Evolutionary conservation across 2,329 filamentous ascomycete genomes (phyloP).

Genomic region (Curvularia sp.): DNA sequence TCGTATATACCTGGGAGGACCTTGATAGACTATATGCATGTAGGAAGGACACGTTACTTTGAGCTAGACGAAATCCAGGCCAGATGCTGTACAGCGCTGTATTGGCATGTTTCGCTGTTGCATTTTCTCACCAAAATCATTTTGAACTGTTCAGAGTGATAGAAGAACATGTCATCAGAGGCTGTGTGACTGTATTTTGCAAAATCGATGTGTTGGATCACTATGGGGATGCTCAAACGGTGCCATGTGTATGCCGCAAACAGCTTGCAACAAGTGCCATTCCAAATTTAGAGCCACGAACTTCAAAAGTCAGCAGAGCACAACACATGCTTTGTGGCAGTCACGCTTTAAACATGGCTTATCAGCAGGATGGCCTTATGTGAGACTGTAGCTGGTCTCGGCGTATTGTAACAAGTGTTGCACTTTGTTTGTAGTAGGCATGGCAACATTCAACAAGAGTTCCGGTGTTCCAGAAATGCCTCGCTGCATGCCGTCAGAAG

Average conservation of each 20-base stretch:
- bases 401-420: background rate
- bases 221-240: background rate
- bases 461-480: slow-evolving; percentile 8
- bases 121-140: background rate
- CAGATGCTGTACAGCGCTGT: background rate
- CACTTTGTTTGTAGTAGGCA: background rate
- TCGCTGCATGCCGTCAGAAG: slow-evolving; percentile 4
- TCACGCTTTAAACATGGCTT: background rate
- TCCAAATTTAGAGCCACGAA: background rate
- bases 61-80: background rate
- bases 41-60: background rate
- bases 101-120: background rate
- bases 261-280: background rate
- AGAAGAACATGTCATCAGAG: background rate
- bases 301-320: background rate
- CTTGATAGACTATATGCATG: background rate
- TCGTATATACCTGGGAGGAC: background rate
- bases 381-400: background rate
- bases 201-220: background rate
- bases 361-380: background rate
- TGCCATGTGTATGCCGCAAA: background rate
- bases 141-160: background rate
- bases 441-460: slow-evolving; percentile 1
- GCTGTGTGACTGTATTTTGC: no score
- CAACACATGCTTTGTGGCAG: background rate